Evolutionary conservation across 2,329 filamentous ascomycete species (phyloP).

Genomic region (Arachnopeziza araneosa): DNA sequence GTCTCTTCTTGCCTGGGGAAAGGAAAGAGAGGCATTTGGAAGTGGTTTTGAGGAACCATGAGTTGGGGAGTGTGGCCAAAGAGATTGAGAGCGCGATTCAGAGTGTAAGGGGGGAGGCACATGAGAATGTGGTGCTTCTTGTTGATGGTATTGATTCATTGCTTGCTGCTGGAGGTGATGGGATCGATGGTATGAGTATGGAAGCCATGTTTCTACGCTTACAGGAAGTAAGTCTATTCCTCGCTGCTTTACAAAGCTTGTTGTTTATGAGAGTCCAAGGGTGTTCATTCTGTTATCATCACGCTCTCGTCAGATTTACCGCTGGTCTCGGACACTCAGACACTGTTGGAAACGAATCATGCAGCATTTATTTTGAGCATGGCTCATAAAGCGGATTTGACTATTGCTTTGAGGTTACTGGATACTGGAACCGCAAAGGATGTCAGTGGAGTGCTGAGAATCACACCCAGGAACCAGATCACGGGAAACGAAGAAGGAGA

Average conservation of each 20-base stretch:
- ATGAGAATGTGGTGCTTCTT: constrained; percentile 49
- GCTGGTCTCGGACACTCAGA: constrained; percentile 55
- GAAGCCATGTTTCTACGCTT: neutral
- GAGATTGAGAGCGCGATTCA: constrained; percentile 18
- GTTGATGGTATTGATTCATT: constrained; percentile 62
- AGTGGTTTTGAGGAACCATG: constrained; percentile 10
- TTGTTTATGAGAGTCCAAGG: constrained; percentile 34
- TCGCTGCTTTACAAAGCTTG: neutral
- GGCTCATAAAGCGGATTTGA: constrained; percentile 68
- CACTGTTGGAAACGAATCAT: constrained; percentile 64
- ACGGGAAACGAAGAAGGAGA: constrained; percentile 23
- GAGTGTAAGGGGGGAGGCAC: constrained; percentile 10
- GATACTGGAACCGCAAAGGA: constrained; percentile 88
- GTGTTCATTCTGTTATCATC: constrained; percentile 60
- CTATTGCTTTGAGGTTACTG: constrained; percentile 67
- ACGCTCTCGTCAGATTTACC: constrained; percentile 69
- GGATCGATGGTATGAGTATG: neutral
- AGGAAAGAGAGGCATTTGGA: neutral
- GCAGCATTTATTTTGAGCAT: constrained; percentile 64
- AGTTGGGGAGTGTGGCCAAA: constrained; percentile 13
- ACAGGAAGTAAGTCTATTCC: neutral
- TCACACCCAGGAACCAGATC: constrained; percentile 52
- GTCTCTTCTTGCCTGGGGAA: constrained; percentile 19
- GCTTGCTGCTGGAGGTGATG: constrained; percentile 50
- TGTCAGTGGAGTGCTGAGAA: constrained; percentile 79